Evolutionary conservation across 1,284 basidiomycete genomes (phyloP).

Genomic region (Cryptococcus sp.): DNA sequence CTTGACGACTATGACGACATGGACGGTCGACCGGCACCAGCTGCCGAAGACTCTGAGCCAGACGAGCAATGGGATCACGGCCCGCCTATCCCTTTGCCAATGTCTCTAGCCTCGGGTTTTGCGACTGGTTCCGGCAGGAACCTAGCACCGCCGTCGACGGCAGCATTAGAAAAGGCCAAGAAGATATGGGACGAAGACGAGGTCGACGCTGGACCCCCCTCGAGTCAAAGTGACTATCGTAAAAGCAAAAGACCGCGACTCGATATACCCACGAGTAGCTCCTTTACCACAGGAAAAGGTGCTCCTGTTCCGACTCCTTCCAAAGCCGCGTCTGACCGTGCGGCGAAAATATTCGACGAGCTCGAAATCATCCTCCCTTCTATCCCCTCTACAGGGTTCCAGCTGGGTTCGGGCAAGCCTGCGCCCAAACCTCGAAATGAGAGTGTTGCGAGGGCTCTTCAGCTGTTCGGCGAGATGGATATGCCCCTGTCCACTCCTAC

Average conservation of each 20-base stretch:
- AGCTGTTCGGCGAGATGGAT: conserved; percentile 8
- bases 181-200: conserved; percentile 28
- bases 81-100: background rate
- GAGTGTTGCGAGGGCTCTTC: conserved; percentile 6
- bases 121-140: conserved; percentile 30
- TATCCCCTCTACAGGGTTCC: conserved; percentile 9
- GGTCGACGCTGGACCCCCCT: background rate
- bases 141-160: conserved; percentile 31
- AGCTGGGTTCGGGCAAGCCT: conserved; percentile 17
- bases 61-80: background rate
- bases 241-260: conserved; percentile 3
- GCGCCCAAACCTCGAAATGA: background rate
- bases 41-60: background rate
- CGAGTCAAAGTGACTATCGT: conserved; percentile 1
- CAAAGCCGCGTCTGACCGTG: conserved; percentile 12
- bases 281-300: conserved; percentile 26
- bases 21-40: conserved; percentile 4
- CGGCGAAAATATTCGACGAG: conserved; percentile 15
- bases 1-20: conserved; percentile 36
- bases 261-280: background rate
- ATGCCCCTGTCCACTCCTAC: conserved; percentile 2
- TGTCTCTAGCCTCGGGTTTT: conserved; percentile 33
- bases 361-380: conserved; percentile 6
- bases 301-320: conserved; percentile 22
- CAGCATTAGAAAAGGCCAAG: conserved; percentile 30